Percentiles rank a stretch among this genome's conserved stretches.
phyloP scores from a whole-genome alignment of 176 grass and related monocot species.

The Elymus sibiricus region DNA sequence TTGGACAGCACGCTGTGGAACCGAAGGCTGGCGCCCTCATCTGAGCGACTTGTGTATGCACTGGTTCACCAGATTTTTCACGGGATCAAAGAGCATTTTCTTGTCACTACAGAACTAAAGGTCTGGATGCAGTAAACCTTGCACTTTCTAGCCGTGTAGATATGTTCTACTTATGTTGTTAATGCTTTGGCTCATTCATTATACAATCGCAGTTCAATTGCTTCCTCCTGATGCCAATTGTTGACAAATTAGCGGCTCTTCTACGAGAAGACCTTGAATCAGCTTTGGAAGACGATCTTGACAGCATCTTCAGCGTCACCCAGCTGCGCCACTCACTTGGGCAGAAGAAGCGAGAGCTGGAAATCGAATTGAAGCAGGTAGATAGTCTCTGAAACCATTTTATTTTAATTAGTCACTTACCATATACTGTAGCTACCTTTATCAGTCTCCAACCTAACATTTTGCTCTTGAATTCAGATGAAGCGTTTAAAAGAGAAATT shows the following conservation, averaged over 20 bases:
- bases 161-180: neutral
- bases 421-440: neutral
- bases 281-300: conserved; percentile 70
- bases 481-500: conserved; percentile 86
- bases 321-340: conserved; percentile 54
- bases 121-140: conserved; percentile 23
- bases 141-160: neutral
- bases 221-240: conserved; percentile 90
- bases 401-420: neutral
- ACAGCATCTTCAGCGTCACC: conserved; percentile 69
- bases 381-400: neutral
- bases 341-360: conserved; percentile 62
- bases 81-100: conserved; percentile 95
- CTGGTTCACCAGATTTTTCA: conserved; percentile 94
- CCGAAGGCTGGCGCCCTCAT: conserved; percentile 75
- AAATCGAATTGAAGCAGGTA: conserved; percentile 79
- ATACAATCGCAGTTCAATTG: conserved; percentile 84
- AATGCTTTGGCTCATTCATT: neutral
- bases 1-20: conserved; percentile 92
- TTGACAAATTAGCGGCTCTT: conserved; percentile 86
- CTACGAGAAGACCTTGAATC: conserved; percentile 86
- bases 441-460: neutral
- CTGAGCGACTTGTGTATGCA: conserved; percentile 84
- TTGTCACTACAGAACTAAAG: conserved; percentile 93
- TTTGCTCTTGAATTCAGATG: conserved; percentile 50